Evolutionary conservation across 2,329 filamentous ascomycete species (phyloP), one percentile per base, ranked within the genome.

Genomic region (Neophaeococcomyces mojaviensis): DNA sequence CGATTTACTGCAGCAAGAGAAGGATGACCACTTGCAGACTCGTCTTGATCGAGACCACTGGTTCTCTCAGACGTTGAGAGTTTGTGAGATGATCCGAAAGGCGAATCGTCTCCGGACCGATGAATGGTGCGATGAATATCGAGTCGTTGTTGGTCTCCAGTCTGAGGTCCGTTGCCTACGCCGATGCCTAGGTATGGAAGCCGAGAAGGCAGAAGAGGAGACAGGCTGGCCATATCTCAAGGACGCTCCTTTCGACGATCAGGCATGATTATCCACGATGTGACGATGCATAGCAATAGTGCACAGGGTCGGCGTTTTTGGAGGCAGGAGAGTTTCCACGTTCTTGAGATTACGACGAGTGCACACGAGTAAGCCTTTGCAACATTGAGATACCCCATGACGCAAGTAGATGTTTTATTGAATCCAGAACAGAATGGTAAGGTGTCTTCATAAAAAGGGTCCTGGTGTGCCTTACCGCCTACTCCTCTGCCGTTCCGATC

Each of bases 11-110:
- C 70, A 73, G 49, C 66, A 66, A 8, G 71, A 74, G 53, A 71
- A 71, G 34, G 70, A 73, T 49, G 64, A 69, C 4, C 70, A 73
- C 48, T 56, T 73, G 18, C 59, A 68, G 36, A 69, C 68, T 49
- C 68, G 71, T n/a, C 57, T 73, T 8, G 70, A 73, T 47, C 65
- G 68, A 6, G 70, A 73, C 49, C 63, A 72, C 49, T 73, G 69
- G 69, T 68, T 72, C 48, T 61, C 66, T 5, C 65, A 71, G 55
- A 67, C 69, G 13, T 62, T 72, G 59, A 66, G 65, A 48, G 66
- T 68, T 43, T 65, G 68, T 8, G 68, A 71, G 53, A 71, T 73
- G 68, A 67, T 74, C 33, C 64, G 71, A 6, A 69, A 64, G 10
- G 69, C 70, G 2, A 66, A 70, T 50, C 64, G 65, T 22, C 55